Base-by-base conservation (phyloP, 2,329 filamentous ascomycete genomes). In the Hypoxylon sp. region DNA sequence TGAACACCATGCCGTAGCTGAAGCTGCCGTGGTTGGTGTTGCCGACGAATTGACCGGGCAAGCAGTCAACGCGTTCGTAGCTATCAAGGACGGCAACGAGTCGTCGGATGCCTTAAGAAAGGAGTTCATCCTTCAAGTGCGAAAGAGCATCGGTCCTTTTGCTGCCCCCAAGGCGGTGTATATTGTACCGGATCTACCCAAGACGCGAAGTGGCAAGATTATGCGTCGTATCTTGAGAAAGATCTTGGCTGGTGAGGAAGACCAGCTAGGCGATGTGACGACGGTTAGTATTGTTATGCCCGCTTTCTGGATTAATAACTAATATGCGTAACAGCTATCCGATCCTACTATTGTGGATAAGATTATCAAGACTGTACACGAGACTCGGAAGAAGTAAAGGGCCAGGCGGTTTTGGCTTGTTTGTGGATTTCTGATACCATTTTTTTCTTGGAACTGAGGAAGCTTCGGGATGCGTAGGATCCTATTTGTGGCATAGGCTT, bases 121-220 rank as follows among this genome's bases (percentile, higher is more conserved):
- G 81, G 95, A 98, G 76, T 87, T 98, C 67, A 88, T 97, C 72
- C 85, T 96, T 78, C 95, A 98, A 80, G 95, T 98, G 69, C 91
- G 95, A 76, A 97, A 96, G 85, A 96, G 92, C 70, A 99, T 99
- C 75, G 95, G 95, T 11, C 95, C 95, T 3, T 99, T 99, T 76
- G 95, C 95, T 3, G 94, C 95, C 30, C 95, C 95, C 68, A 99
- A 98, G 85, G 91, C 91, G 19, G 90, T 99, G 68, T 95, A 89
- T 77, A 87, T 97, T 56, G 91, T 99, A 46, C 91, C 93, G 2
- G 95, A 99, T 77, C 86, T 99, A 69, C 95, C 95, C 73, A 98
- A 99, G 89, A 99, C 95, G 37, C 87, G 95, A 72, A 97, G 92
- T 71, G 95, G 95, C 70, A 99, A 99, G 90, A 99, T 99, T 75